These are phyloP conservation scores for Colletotrichum lindemuthianum DNA, from an alignment of 2,329 filamentous ascomycete genomes.

Conservation along the genomic window DNA sequence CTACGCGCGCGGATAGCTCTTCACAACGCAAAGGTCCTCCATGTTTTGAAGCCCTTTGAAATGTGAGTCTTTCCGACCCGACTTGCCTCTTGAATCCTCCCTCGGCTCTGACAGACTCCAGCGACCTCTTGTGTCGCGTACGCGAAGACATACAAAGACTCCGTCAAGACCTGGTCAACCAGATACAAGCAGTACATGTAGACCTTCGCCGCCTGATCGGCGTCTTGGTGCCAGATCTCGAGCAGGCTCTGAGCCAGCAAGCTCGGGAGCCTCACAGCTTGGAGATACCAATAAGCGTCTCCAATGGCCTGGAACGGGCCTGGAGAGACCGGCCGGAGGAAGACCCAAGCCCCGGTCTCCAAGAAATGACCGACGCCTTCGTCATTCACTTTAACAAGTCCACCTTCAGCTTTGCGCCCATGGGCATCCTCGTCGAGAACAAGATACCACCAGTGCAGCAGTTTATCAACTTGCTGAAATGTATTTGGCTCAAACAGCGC, in stretches of 20 bases:
- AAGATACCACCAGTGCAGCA: slow-evolving; percentile 38
- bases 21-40: slow-evolving; percentile 47
- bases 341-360: slow-evolving; percentile 19
- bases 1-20: slow-evolving; percentile 45
- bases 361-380: slow-evolving; percentile 46
- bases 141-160: slow-evolving; percentile 39
- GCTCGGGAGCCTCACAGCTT: slow-evolving; percentile 23
- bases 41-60: slow-evolving; percentile 48
- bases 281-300: slow-evolving; percentile 39
- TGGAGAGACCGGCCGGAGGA: slow-evolving; percentile 12
- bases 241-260: slow-evolving; percentile 35
- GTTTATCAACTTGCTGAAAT: slow-evolving; percentile 47
- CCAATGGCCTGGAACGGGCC: slow-evolving; percentile 27
- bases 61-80: slow-evolving; percentile 41
- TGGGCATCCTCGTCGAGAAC: slow-evolving; percentile 42
- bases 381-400: slow-evolving; percentile 43
- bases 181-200: slow-evolving; percentile 31
- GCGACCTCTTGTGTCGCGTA: slow-evolving; percentile 45
- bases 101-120: slow-evolving; percentile 27
- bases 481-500: slow-evolving; percentile 43
- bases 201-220: slow-evolving; percentile 38
- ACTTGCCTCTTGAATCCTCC: too few species aligned
- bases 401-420: slow-evolving; percentile 37
- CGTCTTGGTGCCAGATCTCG: slow-evolving; percentile 37
- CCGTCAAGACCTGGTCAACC: slow-evolving; percentile 36